These are phyloP conservation scores for Russula emetica DNA, from an alignment of 768 basidiomycete species.

Conservation along the genomic window DNA sequence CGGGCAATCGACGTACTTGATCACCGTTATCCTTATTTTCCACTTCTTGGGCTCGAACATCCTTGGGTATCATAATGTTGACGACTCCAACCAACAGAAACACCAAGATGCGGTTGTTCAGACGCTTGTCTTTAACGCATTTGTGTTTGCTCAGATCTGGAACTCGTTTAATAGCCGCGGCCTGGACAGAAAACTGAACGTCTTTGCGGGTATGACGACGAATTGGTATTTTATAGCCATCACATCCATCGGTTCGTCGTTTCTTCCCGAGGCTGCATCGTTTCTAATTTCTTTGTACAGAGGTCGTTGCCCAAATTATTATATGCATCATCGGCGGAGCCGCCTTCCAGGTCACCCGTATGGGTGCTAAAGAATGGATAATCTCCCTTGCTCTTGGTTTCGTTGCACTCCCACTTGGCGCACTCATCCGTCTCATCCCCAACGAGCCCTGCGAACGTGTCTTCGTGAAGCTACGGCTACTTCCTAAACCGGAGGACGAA, in stretches of 20 bases:
- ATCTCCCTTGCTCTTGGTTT: conserved; percentile 85
- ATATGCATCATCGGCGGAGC: conserved; percentile 90
- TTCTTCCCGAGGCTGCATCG: conserved; percentile 4
- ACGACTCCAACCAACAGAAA: conserved; percentile 32
- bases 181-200: conserved; percentile 79
- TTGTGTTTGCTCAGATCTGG: conserved; percentile 97
- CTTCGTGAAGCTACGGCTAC: conserved; percentile 51
- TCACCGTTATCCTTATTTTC: conserved; percentile 75
- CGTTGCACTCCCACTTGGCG: conserved; percentile 85
- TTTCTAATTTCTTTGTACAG: conserved; percentile 39
- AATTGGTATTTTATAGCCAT: conserved; percentile 86
- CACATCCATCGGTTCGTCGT: conserved; percentile 70
- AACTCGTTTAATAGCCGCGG: conserved; percentile 91
- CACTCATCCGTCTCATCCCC: conserved; percentile 73
- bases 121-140: conserved; percentile 95
- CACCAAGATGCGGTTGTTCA: conserved; percentile 51
- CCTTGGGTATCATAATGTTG: conserved; percentile 48
- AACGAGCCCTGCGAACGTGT: conserved; percentile 70
- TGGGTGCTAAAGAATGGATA: conserved; percentile 86
- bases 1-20: conserved; percentile 86
- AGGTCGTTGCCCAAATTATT: conserved; percentile 79
- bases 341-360: conserved; percentile 82
- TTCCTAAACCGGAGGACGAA: conserved; percentile 60
- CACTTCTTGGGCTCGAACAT: conserved; percentile 80
- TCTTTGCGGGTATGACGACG: conserved; percentile 73